Conservation (phyloP, 176 grass and related monocot species). For the Thalia dealbata region DNA sequence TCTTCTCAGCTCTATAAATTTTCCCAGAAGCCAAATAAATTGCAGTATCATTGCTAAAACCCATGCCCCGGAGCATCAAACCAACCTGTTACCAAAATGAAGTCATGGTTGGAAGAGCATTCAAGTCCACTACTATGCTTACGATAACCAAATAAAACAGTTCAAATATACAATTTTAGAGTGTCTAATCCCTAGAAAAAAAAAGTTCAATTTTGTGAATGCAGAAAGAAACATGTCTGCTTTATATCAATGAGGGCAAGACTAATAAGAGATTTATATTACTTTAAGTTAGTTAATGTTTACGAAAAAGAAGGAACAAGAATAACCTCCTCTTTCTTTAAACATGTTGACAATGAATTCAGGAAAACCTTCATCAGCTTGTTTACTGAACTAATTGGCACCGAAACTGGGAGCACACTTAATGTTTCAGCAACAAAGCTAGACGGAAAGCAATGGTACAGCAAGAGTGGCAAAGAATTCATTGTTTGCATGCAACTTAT, state of each 20-base stretch:
- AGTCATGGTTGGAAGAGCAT: background rate
- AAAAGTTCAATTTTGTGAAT: background rate
- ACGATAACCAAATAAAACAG: background rate
- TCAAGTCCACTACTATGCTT: background rate
- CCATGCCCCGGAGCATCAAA: constrained; percentile 93
- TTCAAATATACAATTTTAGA: background rate
- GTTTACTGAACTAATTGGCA: background rate
- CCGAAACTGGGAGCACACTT: background rate
- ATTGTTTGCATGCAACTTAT: too few relatives aligned
- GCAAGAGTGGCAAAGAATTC: background rate
- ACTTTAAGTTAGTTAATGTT: background rate
- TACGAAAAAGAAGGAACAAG: background rate
- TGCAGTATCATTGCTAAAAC: constrained; percentile 71
- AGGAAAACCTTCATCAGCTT: background rate
- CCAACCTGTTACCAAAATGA: constrained; percentile 48
- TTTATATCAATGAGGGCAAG: background rate
- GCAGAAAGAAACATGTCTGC: background rate
- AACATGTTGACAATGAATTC: background rate
- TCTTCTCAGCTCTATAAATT: constrained; percentile 94
- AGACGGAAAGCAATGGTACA: background rate
- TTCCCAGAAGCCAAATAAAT: constrained; percentile 99
- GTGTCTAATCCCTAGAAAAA: background rate
- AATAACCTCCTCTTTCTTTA: background rate
- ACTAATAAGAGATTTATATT: background rate
- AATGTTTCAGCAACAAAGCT: background rate